Evolutionary conservation across 139 green algal species (phyloP).

Genomic region (Coelastrella sp.): DNA sequence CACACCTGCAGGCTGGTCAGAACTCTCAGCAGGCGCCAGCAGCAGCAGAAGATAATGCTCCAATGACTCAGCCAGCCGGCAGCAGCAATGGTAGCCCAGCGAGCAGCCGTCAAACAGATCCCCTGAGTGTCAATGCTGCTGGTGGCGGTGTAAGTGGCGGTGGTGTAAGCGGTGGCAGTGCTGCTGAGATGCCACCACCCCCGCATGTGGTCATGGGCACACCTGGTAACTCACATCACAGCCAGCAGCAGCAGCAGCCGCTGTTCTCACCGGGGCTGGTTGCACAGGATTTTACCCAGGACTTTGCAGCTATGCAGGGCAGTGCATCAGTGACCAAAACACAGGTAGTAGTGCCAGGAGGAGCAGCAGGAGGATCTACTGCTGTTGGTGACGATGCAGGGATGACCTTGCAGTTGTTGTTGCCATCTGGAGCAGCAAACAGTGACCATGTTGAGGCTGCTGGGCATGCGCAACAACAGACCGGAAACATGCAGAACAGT

Average conservation of each 20-base stretch:
- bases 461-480: too few species aligned
- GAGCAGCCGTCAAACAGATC: neutral
- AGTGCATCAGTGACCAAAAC: neutral
- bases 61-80: slow-evolving; percentile 14
- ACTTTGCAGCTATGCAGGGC: neutral
- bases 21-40: neutral
- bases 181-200: neutral
- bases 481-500: too few species aligned
- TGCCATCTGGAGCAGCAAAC: neutral
- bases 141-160: too few species aligned
- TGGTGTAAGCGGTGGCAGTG: too few species aligned
- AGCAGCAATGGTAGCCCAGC: slow-evolving; percentile 16
- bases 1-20: too few species aligned
- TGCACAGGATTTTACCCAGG: neutral
- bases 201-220: neutral
- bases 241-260: neutral
- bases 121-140: neutral
- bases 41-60: neutral
- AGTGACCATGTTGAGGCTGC: too few species aligned
- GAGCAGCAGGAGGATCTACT: neutral
- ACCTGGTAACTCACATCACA: neutral
- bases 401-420: neutral
- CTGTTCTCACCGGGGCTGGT: too few species aligned
- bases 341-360: neutral
- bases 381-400: neutral